A percentile compares a stretch with the other conserved stretches of the same genome.
Evolutionary conservation across 225 moss, liverwort and hornwort genomes (phyloP).

Genomic region (Marchantia paleacea): DNA sequence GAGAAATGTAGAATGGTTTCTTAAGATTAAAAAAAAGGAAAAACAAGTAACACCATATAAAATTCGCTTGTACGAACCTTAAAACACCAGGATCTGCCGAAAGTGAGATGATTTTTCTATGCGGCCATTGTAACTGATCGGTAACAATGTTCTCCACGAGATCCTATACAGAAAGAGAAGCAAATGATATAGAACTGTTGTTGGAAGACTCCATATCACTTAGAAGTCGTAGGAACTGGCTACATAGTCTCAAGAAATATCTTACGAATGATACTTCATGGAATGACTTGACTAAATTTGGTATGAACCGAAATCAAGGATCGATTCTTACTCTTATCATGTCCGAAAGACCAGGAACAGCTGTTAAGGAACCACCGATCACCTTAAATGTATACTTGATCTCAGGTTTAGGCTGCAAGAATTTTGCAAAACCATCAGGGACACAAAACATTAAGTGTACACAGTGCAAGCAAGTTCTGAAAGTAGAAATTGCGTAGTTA

Average conservation of each 20-base stretch:
- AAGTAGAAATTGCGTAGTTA: neutral
- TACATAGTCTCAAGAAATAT: neutral
- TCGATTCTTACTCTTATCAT: conserved; percentile 62
- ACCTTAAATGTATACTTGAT: conserved; percentile 89
- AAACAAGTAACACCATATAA: neutral
- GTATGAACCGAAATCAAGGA: neutral
- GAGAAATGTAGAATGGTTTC: neutral
- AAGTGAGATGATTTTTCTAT: conserved; percentile 76
- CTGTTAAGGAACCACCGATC: conserved; percentile 72
- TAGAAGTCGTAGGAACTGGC: neutral
- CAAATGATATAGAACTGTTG: neutral
- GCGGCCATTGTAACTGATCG: conserved; percentile 89
- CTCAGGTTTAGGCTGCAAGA: conserved; percentile 81
- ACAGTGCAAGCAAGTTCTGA: neutral
- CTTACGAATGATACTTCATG: neutral
- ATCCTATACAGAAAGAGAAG: conserved; percentile 51
- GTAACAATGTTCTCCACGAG: conserved; percentile 71
- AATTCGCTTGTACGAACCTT: conserved; percentile 26
- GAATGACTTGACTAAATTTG: neutral
- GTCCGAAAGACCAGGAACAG: conserved; percentile 80
- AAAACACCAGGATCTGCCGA: conserved; percentile 53
- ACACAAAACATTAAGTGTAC: neutral
- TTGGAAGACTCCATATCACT: neutral
- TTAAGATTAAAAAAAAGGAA: neutral
- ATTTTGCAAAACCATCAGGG: neutral